Evolutionary conservation across 1,139 yeast genomes (phyloP), one percentile per base, ranked within the genome.

Genomic region (Yarrowia galli): DNA sequence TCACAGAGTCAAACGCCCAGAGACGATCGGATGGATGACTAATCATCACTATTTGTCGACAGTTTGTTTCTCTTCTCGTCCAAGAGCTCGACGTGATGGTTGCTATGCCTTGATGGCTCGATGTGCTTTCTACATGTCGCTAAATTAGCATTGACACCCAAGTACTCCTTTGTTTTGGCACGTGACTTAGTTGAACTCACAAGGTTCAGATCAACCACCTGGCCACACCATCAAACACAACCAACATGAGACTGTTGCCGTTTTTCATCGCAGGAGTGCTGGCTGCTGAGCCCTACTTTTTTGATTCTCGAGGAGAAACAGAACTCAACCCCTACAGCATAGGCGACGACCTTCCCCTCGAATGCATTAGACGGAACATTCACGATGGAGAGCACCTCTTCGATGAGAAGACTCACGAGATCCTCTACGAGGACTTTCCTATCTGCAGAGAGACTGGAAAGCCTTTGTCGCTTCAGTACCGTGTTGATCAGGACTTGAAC

Each of bases 321-420:
- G 56, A 43, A 3, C 56, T 42, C 45, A 35, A 48, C 46, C 65
- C 69, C 1, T 87, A 81, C 73, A 66, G 71, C 18, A 45, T 67
- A 1, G 86, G 87, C 4, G 85, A 86, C 68, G 77, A 75, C 1
- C 79, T 89, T 23, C 80, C 81, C 51, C 77, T 89, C 68, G 86
- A 84, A 71, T 89, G 95, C 76, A 89, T 87, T 70, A 78, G 84
- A 65, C 80, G 96, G 73, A 85, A 88, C 71, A 89, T 89, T 69
- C 91, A 88, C 72, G 85, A 82, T 70, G 96, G 96, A 68, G 95
- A 89, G 75, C 95, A 89, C 78, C 83, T 84, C 71, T 87, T 88
- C 71, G 92, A 89, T 73, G 82, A 81, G 8, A 80, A 85, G 65
- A 46, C 54, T 3, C 72, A 72, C n/a, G 80, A 85, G 69, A 86